Percentiles rank a stretch among this genome's conserved stretches.
Evolutionary conservation across 1,284 basidiomycete genomes (phyloP).

Genomic region (Abortiporus biennis): DNA sequence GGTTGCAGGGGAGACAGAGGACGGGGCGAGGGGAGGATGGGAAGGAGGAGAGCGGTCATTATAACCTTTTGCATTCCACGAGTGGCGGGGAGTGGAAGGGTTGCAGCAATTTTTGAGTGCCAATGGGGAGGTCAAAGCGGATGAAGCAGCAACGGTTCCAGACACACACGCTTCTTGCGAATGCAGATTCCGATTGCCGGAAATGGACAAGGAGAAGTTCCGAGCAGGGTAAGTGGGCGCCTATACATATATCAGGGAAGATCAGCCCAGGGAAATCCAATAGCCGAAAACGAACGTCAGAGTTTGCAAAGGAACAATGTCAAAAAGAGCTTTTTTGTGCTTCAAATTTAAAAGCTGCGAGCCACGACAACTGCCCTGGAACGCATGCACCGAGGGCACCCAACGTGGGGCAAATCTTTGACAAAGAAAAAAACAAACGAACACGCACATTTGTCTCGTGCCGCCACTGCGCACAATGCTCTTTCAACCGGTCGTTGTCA

Average conservation of each 20-base stretch:
- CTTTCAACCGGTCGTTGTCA: background rate
- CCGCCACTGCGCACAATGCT: background rate
- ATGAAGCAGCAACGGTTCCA: slow-evolving; percentile 6
- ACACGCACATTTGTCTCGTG: slow-evolving; percentile 6
- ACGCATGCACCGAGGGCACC: background rate
- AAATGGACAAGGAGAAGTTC: slow-evolving; percentile 6
- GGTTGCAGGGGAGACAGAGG: too few relatives aligned
- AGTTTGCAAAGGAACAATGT: too few relatives aligned
- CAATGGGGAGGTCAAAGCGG: slow-evolving; percentile 4
- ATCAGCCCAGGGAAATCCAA: slow-evolving; percentile 12
- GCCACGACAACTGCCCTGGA: background rate
- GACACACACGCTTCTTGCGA: slow-evolving; percentile 7
- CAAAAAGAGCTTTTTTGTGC: too few relatives aligned
- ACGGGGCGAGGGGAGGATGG: too few relatives aligned
- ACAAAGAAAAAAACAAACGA: slow-evolving; percentile 4
- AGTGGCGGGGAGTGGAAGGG: too few relatives aligned
- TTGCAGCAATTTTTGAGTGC: too few relatives aligned
- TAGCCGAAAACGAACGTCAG: too few relatives aligned
- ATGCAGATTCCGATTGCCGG: slow-evolving; percentile 7
- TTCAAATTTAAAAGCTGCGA: too few relatives aligned
- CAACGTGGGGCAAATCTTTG: background rate
- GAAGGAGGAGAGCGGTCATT: too few relatives aligned
- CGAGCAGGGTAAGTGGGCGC: slow-evolving; percentile 9
- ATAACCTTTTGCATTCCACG: too few relatives aligned
- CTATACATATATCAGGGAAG: slow-evolving; percentile 12